Evolutionary conservation across 139 green algal genomes (phyloP), one percentile per base, ranked within the genome.

Genomic region (Chlorella sp.): DNA sequence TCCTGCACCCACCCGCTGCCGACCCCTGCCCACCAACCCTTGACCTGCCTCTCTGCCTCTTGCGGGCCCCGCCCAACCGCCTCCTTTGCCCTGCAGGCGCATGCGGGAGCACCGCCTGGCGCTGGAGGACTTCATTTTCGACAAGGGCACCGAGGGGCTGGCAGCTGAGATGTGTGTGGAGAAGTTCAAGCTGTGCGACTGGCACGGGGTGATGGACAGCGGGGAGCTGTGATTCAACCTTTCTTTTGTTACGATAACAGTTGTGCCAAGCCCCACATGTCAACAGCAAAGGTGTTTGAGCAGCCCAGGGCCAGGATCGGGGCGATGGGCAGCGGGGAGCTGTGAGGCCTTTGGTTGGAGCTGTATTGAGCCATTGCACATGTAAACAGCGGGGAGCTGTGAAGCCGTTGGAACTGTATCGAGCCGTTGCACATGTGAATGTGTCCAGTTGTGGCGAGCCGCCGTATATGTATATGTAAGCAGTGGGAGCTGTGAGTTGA

Each of bases 101-200:
- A 39, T 89, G 24, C 32, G 1, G n/a, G 42, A 77, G 86, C 86
- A 89, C 28, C 75, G 86, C 0, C 36, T 3, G 32, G 24, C 75
- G 37, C 24, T 89, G 34, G 86, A 85, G 37, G 60, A 78, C 30
- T 15, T 15, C 28, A 80, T 89, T 42, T 89, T 89, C 48, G 75
- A 79, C 57, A 26, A 40, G 24, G 86, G 76, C 60, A 64, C 42
- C 0, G 40, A 61, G 34, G 36, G 26, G 7, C 76, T 89, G 86
- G 76, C 57, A 0, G 16, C 53, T 0, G 37, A 28, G 12, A 28
- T 89, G 86, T 89, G 86, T n/a, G 57, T 85, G 26, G 60, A 71
- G 48, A 42, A n/a, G 37, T n/a, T 73, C 22, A 7, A 21, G 71
- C 71, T 89, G 32, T 89, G 85, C 85, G 40, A 83, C 71, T 34